These are phyloP conservation scores for Phyllosticta citribraziliensis DNA, from an alignment of 2,329 filamentous ascomycete species.

Conservation along the genomic window DNA sequence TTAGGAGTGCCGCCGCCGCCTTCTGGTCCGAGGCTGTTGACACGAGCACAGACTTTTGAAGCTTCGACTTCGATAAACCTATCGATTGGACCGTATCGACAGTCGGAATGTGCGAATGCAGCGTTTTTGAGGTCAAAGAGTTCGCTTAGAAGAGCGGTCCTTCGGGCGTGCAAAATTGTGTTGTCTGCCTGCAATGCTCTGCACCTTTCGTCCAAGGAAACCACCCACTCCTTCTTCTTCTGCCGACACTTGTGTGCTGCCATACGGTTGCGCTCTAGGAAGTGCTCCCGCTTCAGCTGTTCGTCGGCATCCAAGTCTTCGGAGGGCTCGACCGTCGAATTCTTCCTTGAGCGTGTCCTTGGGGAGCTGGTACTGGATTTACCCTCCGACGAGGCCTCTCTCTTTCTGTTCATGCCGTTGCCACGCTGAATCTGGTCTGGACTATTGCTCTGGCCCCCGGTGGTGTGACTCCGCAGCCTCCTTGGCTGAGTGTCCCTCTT, in stretches of 20 bases:
- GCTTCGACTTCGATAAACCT: background rate
- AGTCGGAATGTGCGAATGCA: conserved; percentile 23
- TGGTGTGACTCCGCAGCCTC: background rate
- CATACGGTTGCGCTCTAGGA: conserved; percentile 58
- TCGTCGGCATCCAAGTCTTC: background rate
- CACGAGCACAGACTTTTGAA: background rate
- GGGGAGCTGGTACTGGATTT: background rate
- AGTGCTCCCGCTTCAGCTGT: conserved; percentile 2
- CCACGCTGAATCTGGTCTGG: background rate
- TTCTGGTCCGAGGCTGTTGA: background rate
- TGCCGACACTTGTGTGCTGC: conserved; percentile 66
- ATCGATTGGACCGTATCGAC: conserved; percentile 18
- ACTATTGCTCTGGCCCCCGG: background rate
- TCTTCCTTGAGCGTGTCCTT: background rate
- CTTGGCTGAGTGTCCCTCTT: background rate
- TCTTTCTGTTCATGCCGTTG: background rate
- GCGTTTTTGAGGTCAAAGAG: conserved; percentile 10
- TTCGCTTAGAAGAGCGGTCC: conserved; percentile 10
- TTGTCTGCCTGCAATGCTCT: conserved; percentile 28
- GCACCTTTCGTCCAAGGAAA: conserved; percentile 39
- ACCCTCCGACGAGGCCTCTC: background rate
- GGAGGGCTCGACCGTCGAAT: background rate
- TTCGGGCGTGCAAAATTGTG: conserved; percentile 24
- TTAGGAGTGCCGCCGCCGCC: background rate
- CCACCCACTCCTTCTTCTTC: conserved; percentile 53